Evolutionary conservation across 2,329 filamentous ascomycete species (phyloP).

Genomic region (Volutella citrinella): DNA sequence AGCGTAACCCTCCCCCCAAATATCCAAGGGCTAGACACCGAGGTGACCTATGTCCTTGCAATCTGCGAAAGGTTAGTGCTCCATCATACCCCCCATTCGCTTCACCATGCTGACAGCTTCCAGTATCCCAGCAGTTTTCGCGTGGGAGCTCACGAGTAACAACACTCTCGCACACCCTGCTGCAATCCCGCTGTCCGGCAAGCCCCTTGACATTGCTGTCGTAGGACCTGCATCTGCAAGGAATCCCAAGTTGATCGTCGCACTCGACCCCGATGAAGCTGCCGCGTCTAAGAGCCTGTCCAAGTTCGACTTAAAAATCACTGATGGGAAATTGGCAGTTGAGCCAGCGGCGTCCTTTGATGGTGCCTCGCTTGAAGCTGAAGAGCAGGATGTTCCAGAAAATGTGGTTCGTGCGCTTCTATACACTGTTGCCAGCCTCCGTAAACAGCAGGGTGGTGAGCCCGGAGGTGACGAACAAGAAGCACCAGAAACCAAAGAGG

Average conservation of each 20-base stretch:
- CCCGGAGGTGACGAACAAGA: slow-evolving; percentile 13
- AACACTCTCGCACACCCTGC: slow-evolving; percentile 47
- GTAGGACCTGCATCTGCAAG: slow-evolving; percentile 17
- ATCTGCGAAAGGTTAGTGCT: slow-evolving; percentile 55
- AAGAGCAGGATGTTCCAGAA: slow-evolving; percentile 32
- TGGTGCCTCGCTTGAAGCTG: slow-evolving; percentile 22
- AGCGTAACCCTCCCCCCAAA: slow-evolving; percentile 31
- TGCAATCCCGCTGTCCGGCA: slow-evolving; percentile 57
- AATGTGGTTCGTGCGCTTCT: slow-evolving; percentile 41
- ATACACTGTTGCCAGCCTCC: slow-evolving; percentile 45
- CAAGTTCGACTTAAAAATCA: slow-evolving; percentile 29
- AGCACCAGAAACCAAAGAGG: slow-evolving; percentile 6
- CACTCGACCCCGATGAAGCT: slow-evolving; percentile 36
- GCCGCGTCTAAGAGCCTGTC: slow-evolving; percentile 28
- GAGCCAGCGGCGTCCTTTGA: slow-evolving; percentile 23
- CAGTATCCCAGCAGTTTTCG: slow-evolving; percentile 62
- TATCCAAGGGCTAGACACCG: too few species aligned
- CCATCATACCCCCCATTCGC: background rate
- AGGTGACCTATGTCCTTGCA: slow-evolving; percentile 42
- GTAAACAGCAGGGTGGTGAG: slow-evolving; percentile 37
- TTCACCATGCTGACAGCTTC: slow-evolving; percentile 14
- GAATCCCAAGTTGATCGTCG: slow-evolving; percentile 34
- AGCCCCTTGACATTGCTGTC: slow-evolving; percentile 56
- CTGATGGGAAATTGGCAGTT: slow-evolving; percentile 30
- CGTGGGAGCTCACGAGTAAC: slow-evolving; percentile 51